A percentile compares a stretch with the other conserved stretches of the same genome.
Conservation (phyloP, 2,329 filamentous ascomycete species). For the Talaromyces sp. region DNA sequence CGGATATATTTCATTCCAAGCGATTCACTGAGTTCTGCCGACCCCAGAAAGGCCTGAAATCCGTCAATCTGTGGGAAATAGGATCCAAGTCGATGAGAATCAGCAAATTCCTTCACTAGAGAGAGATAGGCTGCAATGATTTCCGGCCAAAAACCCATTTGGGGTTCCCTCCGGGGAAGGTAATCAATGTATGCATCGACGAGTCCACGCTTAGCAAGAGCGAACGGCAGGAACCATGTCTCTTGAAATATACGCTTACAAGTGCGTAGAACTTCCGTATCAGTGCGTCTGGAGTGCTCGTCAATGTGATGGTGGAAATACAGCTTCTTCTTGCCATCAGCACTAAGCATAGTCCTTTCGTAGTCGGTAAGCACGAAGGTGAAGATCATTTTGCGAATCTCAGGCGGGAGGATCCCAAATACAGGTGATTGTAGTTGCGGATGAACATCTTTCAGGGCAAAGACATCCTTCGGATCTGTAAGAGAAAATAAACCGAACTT, state of each 20-base stretch:
- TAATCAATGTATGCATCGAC: too few species aligned
- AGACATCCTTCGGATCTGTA: neutral
- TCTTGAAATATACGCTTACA: constrained; percentile 46
- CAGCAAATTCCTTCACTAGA: constrained; percentile 20
- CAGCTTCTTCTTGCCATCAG: neutral
- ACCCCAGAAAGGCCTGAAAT: neutral
- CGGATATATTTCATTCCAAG: too few species aligned
- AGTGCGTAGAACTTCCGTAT: constrained; percentile 41
- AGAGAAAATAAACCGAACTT: neutral
- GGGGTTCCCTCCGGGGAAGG: neutral
- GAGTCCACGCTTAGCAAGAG: constrained; percentile 34
- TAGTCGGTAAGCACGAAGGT: constrained; percentile 38
- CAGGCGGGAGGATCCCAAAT: constrained; percentile 44
- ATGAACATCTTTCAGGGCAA: neutral
- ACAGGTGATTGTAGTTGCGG: constrained; percentile 27
- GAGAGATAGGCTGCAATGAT: neutral
- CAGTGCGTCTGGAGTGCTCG: constrained; percentile 35
- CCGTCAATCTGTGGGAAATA: constrained; percentile 23
- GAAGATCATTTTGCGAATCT: constrained; percentile 52
- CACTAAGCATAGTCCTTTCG: constrained; percentile 21
- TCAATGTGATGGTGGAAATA: constrained; percentile 17
- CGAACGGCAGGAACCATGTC: constrained; percentile 44
- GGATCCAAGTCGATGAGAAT: neutral
- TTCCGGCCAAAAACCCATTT: neutral
- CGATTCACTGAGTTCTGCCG: neutral